Conservation (phyloP, 2,329 filamentous ascomycete genomes). For the Fusarium ramigenum region DNA sequence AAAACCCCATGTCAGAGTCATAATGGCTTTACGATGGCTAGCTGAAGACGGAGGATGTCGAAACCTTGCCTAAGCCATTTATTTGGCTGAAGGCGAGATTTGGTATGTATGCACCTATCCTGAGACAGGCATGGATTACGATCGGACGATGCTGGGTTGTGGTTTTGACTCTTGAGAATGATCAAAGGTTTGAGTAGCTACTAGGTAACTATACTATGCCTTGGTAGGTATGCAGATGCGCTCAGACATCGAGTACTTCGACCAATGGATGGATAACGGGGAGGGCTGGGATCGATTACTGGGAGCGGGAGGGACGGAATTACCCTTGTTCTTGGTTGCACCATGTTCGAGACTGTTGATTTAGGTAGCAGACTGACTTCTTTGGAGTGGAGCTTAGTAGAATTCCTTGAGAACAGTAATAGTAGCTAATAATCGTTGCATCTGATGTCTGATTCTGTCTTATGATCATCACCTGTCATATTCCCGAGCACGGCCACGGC, state of each 20-base stretch:
- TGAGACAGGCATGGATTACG: background rate
- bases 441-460: background rate
- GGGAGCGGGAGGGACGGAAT: conserved; percentile 7
- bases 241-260: background rate
- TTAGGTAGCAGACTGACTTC: background rate
- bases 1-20: background rate
- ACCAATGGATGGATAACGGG: background rate
- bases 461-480: background rate
- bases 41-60: conserved; percentile 6
- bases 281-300: background rate
- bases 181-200: background rate
- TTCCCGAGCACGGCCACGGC: background rate
- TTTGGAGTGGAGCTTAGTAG: background rate
- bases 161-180: background rate
- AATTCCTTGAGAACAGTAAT: background rate
- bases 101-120: conserved; percentile 1
- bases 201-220: background rate
- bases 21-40: conserved; percentile 7
- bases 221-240: background rate
- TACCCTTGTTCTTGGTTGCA: conserved; percentile 8
- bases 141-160: background rate
- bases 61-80: conserved; percentile 21
- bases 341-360: background rate
- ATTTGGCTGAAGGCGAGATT: background rate
- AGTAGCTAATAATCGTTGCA: background rate